A percentile compares a stretch with the other conserved stretches of the same genome.
phyloP scores from a whole-genome alignment of 495 filamentous ascomycete species.

The Penicillium lagena region DNA sequence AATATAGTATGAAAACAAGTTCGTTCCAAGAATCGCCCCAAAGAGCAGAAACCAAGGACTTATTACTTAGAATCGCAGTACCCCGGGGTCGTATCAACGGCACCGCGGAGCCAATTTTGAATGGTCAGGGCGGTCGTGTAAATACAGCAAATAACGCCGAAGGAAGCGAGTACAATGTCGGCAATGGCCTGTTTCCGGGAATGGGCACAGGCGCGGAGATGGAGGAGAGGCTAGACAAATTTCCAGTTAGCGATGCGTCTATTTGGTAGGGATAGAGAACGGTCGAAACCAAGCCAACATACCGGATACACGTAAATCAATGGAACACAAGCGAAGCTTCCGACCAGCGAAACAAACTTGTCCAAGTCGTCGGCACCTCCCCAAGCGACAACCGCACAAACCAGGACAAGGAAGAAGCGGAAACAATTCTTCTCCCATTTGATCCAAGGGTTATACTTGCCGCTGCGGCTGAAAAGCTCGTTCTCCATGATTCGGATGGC shows the following conservation, averaged over 20 bases:
- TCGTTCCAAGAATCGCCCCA: neutral
- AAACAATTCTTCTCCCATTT: slow-evolving; percentile 99
- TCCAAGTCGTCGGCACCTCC: slow-evolving; percentile 87
- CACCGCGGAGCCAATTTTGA: slow-evolving; percentile 66
- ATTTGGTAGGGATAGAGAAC: neutral
- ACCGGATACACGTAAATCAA: slow-evolving; percentile 97
- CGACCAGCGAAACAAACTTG: slow-evolving; percentile 93
- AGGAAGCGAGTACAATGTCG: slow-evolving; percentile 69
- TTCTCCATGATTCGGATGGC: slow-evolving; percentile 75
- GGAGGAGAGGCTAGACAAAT: slow-evolving; percentile 69
- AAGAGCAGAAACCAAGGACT: neutral
- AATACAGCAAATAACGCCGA: slow-evolving; percentile 78
- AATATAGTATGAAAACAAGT: neutral
- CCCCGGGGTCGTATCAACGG: slow-evolving; percentile 37
- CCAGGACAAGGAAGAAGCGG: slow-evolving; percentile 81
- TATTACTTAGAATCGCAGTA: slow-evolving; percentile 49
- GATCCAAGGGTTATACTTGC: slow-evolving; percentile 91
- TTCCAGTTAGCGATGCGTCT: slow-evolving; percentile 3
- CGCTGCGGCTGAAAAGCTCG: slow-evolving; percentile 70
- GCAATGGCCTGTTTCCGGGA: slow-evolving; percentile 54
- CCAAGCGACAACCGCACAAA: slow-evolving; percentile 86
- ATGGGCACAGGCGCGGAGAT: slow-evolving; percentile 71
- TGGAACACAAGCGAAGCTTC: slow-evolving; percentile 96
- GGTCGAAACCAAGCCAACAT: slow-evolving; percentile 29
- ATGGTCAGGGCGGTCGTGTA: slow-evolving; percentile 87